Conservation (phyloP, 2,329 filamentous ascomycete genomes). For the Bimuria novae-zelandiae region DNA sequence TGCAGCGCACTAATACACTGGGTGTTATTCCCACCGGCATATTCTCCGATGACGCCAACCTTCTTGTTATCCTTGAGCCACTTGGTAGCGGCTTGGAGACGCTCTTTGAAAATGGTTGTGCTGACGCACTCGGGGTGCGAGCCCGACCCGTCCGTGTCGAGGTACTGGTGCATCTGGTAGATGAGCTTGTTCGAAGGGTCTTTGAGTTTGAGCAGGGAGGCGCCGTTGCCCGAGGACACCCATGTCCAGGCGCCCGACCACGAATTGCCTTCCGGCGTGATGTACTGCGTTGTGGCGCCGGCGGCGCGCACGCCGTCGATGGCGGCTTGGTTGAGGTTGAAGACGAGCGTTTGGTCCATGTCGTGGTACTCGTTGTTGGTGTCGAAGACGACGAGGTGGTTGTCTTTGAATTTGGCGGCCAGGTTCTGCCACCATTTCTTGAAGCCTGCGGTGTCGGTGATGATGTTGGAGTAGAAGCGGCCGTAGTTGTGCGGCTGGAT, state of each 20-base stretch:
- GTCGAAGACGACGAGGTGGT: constrained; percentile 52
- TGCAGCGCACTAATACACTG: constrained; percentile 56
- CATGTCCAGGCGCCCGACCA: constrained; percentile 56
- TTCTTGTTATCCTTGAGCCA: constrained; percentile 61
- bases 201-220: constrained; percentile 53
- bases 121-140: constrained; percentile 57
- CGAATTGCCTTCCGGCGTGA: constrained; percentile 63
- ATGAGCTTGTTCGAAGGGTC: constrained; percentile 60
- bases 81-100: constrained; percentile 56
- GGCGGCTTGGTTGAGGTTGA: constrained; percentile 53
- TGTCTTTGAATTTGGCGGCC: constrained; percentile 46
- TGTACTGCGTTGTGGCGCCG: constrained; percentile 57
- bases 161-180: constrained; percentile 68
- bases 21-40: constrained; percentile 57
- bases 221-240: constrained; percentile 53
- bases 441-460: constrained; percentile 49
- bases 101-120: constrained; percentile 58
- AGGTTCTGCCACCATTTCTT: constrained; percentile 52
- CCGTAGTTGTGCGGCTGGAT: constrained; percentile 58
- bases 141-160: constrained; percentile 61
- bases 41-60: constrained; percentile 59
- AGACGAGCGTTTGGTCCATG: constrained; percentile 51
- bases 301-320: constrained; percentile 53
- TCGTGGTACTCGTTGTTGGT: constrained; percentile 55
- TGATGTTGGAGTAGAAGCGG: constrained; percentile 54